phyloP scores from a whole-genome alignment of 352 stramenopile species.

The Phytophthora pisi region DNA sequence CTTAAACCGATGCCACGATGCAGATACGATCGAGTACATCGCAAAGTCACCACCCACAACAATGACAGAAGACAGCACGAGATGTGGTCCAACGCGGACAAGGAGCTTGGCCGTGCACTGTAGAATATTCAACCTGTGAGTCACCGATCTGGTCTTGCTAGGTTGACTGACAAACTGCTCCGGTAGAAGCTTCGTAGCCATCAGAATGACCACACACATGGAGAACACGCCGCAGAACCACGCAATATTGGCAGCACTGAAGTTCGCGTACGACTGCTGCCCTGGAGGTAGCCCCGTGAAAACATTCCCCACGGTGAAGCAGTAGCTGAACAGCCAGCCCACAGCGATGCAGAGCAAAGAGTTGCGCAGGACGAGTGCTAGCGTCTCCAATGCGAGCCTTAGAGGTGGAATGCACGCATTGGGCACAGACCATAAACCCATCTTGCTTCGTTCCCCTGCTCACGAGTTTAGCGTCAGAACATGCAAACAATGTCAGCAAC shows the following conservation, averaged over 20 bases:
- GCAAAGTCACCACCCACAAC: slow-evolving; percentile 13
- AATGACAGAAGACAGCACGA: slow-evolving; percentile 9
- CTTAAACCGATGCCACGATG: slow-evolving; percentile 19
- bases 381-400: neutral
- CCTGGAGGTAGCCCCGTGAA: slow-evolving; percentile 6
- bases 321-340: slow-evolving; percentile 16
- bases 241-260: slow-evolving; percentile 9
- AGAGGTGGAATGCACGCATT: neutral
- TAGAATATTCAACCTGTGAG: slow-evolving; percentile 8
- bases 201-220: slow-evolving; percentile 7
- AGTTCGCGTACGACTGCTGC: slow-evolving; percentile 10
- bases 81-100: neutral
- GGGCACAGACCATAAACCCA: neutral
- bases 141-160: neutral
- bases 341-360: slow-evolving; percentile 8
- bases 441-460: too few species aligned
- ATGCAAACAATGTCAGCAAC: too few species aligned
- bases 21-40: slow-evolving; percentile 11
- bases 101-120: slow-evolving; percentile 16
- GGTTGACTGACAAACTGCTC: slow-evolving; percentile 6
- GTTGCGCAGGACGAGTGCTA: slow-evolving; percentile 18
- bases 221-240: slow-evolving; percentile 21
- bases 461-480: too few species aligned
- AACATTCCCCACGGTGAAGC: slow-evolving; percentile 13
- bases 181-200: slow-evolving; percentile 7